These are phyloP conservation scores for Symbiodinium pilosum DNA, from an alignment of 73 alveolate genomes.

Conservation along the genomic window DNA sequence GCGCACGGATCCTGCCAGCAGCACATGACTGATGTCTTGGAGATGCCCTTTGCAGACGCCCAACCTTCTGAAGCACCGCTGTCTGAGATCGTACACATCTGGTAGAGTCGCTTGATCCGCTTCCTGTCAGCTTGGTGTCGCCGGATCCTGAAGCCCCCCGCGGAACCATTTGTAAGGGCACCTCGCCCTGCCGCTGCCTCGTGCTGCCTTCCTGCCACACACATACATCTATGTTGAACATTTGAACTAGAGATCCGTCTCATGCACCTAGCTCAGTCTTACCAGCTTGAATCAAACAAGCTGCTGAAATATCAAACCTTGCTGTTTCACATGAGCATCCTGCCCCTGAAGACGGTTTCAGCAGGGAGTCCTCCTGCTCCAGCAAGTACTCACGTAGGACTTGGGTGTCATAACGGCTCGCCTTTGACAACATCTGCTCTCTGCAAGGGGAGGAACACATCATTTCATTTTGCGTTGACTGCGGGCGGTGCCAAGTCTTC, in stretches of 20 bases:
- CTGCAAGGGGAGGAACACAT: background rate
- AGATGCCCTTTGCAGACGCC: background rate
- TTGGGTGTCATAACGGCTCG: slow-evolving; percentile 81
- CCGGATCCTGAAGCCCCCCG: no score
- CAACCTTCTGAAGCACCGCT: slow-evolving; percentile 55
- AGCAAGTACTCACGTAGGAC: slow-evolving; percentile 73
- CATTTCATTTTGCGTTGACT: background rate
- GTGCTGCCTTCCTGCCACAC: background rate
- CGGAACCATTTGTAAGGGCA: background rate
- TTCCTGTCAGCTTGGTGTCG: slow-evolving; percentile 6
- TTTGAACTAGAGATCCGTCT: no score
- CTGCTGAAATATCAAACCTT: no score
- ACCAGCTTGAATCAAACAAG: no score
- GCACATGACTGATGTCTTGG: background rate
- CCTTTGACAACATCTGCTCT: background rate
- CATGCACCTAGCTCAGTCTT: background rate
- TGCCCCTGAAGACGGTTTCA: no score
- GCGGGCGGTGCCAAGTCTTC: slow-evolving; percentile 33
- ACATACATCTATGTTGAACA: background rate
- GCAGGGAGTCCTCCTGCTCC: slow-evolving; percentile 49
- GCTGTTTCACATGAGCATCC: no score
- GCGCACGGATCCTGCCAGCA: slow-evolving; percentile 19
- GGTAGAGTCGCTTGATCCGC: slow-evolving; percentile 72
- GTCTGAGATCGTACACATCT: slow-evolving; percentile 52
- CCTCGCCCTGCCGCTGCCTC: slow-evolving; percentile 16